Evolutionary conservation across 345 rosid genomes (phyloP).

Genomic region (Kandelia obovata): DNA sequence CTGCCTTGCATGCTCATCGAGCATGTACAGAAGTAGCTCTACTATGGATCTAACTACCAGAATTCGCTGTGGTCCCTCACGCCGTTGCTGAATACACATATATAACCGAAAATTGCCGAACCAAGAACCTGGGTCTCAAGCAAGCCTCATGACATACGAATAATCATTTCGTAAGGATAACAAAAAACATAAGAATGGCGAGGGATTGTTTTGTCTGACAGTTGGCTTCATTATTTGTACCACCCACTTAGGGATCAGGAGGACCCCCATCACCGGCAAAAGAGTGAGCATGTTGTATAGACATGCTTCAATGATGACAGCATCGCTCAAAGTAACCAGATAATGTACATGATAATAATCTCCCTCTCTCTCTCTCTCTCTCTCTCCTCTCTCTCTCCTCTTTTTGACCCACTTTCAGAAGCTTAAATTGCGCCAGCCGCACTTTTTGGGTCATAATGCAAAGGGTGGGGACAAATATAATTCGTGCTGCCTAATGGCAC

Average conservation of each 20-base stretch:
- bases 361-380: background rate
- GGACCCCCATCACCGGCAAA: conserved; percentile 10
- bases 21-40: too few relatives aligned
- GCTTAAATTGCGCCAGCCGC: conserved; percentile 13
- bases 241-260: conserved; percentile 12
- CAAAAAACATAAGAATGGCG: background rate
- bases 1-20: too few relatives aligned
- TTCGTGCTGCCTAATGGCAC: background rate
- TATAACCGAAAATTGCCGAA: too few relatives aligned
- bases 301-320: conserved; percentile 8
- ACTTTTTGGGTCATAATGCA: background rate
- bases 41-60: too few relatives aligned
- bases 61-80: too few relatives aligned
- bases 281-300: background rate
- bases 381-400: background rate
- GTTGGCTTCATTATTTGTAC: conserved; percentile 16
- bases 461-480: background rate
- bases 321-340: background rate
- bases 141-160: background rate
- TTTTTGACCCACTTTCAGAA: background rate
- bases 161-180: background rate
- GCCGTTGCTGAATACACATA: too few relatives aligned
- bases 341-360: background rate
- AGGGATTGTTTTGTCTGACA: conserved; percentile 7
- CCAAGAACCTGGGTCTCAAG: too few relatives aligned